phyloP scores from a whole-genome alignment of 2,329 filamentous ascomycete genomes.

The Alternaria incomplexa region DNA sequence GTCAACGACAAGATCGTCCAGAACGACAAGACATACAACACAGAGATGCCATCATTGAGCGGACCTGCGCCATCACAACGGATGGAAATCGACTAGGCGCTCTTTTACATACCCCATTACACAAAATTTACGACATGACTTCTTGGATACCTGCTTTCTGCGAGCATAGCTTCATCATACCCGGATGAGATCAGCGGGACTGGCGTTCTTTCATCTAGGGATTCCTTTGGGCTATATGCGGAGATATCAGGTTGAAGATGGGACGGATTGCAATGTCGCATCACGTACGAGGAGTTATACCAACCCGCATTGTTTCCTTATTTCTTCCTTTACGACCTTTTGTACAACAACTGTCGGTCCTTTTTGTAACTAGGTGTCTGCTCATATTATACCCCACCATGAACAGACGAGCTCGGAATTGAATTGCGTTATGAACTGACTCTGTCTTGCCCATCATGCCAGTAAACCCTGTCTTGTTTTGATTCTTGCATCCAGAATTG shows the following conservation, averaged over 20 bases:
- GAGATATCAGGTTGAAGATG: slow-evolving; percentile 5
- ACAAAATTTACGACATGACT: slow-evolving; percentile 31
- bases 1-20: slow-evolving; percentile 66
- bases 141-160: slow-evolving; percentile 31
- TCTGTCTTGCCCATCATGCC: not conserved
- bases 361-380: slow-evolving; percentile 17
- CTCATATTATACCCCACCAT: slow-evolving; percentile 30
- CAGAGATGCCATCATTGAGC: slow-evolving; percentile 57
- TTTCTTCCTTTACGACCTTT: slow-evolving; percentile 15
- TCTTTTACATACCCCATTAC: slow-evolving; percentile 14
- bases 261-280: slow-evolving; percentile 9
- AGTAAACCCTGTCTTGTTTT: not conserved
- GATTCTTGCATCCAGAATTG: not conserved
- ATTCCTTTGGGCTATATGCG: slow-evolving; percentile 12
- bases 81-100: slow-evolving; percentile 48
- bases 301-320: slow-evolving; percentile 8
- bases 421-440: slow-evolving; percentile 9
- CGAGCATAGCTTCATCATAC: slow-evolving; percentile 36
- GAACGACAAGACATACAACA: slow-evolving; percentile 58
- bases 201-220: slow-evolving; percentile 32
- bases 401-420: slow-evolving; percentile 23
- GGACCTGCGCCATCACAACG: slow-evolving; percentile 52
- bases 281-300: slow-evolving; percentile 7
- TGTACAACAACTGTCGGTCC: slow-evolving; percentile 22
- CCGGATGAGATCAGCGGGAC: slow-evolving; percentile 25